phyloP scores from a whole-genome alignment of 805 yeast genomes.

The Ogataea saltuana region DNA sequence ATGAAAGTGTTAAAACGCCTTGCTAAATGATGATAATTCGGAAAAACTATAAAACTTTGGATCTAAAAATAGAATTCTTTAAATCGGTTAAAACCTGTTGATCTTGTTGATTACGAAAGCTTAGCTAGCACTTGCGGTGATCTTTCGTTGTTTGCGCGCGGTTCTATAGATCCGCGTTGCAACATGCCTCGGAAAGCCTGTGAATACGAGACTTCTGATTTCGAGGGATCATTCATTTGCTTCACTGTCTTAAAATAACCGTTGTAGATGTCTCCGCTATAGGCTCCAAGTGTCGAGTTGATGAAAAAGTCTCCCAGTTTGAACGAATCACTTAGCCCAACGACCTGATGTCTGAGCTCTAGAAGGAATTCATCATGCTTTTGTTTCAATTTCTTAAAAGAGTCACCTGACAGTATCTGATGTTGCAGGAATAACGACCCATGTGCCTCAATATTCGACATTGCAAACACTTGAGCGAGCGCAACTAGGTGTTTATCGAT shows the following conservation, averaged over 20 bases:
- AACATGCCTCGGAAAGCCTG: conserved; percentile 39
- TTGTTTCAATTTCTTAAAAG: conserved; percentile 42
- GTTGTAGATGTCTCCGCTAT: conserved; percentile 80
- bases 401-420: conserved; percentile 52
- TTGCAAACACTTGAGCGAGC: conserved; percentile 63
- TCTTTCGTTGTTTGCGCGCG: conserved; percentile 32
- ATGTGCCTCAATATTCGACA: conserved; percentile 66
- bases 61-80: background rate
- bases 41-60: too few species aligned
- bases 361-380: conserved; percentile 48
- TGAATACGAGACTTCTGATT: conserved; percentile 63
- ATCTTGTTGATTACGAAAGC: conserved; percentile 24
- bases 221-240: conserved; percentile 47
- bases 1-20: too few species aligned
- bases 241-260: conserved; percentile 65
- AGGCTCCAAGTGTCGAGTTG: conserved; percentile 79
- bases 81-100: background rate
- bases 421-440: conserved; percentile 71
- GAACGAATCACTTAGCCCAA: conserved; percentile 83
- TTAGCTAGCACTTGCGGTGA: conserved; percentile 21
- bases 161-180: conserved; percentile 39
- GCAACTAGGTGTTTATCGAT: conserved; percentile 51
- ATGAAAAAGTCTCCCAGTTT: conserved; percentile 77
- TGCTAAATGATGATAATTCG: too few species aligned
- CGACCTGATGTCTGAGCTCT: conserved; percentile 63